Conservation (phyloP, 2,329 filamentous ascomycete species). For the Eutypella sp. region DNA sequence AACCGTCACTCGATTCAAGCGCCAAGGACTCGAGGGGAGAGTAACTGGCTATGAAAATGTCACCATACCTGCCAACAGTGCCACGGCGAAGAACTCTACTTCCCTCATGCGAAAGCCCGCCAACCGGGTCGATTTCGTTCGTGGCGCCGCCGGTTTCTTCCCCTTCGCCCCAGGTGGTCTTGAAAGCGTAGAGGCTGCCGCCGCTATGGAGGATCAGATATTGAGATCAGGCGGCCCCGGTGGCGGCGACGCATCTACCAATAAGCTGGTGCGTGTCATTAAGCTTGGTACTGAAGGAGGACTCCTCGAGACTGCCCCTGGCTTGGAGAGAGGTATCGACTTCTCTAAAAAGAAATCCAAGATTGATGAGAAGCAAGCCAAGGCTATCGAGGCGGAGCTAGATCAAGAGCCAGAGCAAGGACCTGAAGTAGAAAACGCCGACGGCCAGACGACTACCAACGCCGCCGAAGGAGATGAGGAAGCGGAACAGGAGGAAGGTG, state of each 20-base stretch:
- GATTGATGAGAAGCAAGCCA: slow-evolving; percentile 55
- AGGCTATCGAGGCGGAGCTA: slow-evolving; percentile 51
- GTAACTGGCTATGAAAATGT: slow-evolving; percentile 94
- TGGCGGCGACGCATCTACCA: slow-evolving; percentile 40
- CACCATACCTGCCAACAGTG: slow-evolving; percentile 82
- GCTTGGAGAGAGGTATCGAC: slow-evolving; percentile 72
- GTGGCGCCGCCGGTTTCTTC: slow-evolving; percentile 88
- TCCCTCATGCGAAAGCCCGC: slow-evolving; percentile 83
- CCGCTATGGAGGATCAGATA: slow-evolving; percentile 74
- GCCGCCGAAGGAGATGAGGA: slow-evolving; percentile 29
- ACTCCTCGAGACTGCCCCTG: slow-evolving; percentile 76
- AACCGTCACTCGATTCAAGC: slow-evolving; percentile 87
- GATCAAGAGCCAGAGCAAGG: slow-evolving; percentile 40
- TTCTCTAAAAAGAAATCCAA: slow-evolving; percentile 57
- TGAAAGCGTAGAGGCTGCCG: slow-evolving; percentile 79
- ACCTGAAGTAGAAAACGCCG: slow-evolving; percentile 26
- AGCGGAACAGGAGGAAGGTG: slow-evolving; percentile 40
- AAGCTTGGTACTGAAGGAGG: slow-evolving; percentile 73
- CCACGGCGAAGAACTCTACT: slow-evolving; percentile 92
- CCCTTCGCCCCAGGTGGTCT: slow-evolving; percentile 89
- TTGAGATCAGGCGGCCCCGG: slow-evolving; percentile 45
- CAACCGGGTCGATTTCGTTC: slow-evolving; percentile 81
- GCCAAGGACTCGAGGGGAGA: slow-evolving; percentile 85
- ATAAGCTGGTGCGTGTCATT: slow-evolving; percentile 77
- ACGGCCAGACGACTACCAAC: slow-evolving; percentile 20